phyloP scores from a whole-genome alignment of 768 basidiomycete genomes.

The Boletus tomentosulus region DNA sequence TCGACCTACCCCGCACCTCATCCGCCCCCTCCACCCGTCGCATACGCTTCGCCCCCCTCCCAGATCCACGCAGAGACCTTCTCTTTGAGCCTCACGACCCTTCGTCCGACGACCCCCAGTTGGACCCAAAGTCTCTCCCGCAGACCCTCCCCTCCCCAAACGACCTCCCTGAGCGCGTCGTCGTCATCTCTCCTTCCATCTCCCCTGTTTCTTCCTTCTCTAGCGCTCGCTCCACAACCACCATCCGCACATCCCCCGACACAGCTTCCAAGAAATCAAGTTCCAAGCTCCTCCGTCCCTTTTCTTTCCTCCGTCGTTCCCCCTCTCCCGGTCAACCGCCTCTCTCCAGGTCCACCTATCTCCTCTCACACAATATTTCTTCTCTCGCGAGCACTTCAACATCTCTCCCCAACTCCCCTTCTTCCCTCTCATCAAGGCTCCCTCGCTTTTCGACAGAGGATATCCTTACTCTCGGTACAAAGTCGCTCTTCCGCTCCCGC shows the following conservation, averaged over 20 bases:
- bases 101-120: constrained; percentile 33
- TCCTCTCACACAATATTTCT: constrained; percentile 9
- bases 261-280: constrained; percentile 6
- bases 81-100: background rate
- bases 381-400: constrained; percentile 2
- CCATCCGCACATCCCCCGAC: constrained; percentile 13
- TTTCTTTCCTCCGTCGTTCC: constrained; percentile 18
- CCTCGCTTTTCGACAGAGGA: constrained; percentile 28
- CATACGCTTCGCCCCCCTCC: constrained; percentile 85
- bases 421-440: constrained; percentile 5
- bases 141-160: background rate
- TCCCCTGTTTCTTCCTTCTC: constrained; percentile 21
- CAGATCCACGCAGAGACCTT: constrained; percentile 60
- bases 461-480: constrained; percentile 26
- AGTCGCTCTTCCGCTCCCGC: constrained; percentile 28
- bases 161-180: constrained; percentile 3
- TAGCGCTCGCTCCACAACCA: constrained; percentile 18
- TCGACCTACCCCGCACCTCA: constrained; percentile 11
- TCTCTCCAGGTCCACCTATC: constrained; percentile 9
- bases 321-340: constrained; percentile 9
- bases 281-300: constrained; percentile 19
- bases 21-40: constrained; percentile 18
- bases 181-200: constrained; percentile 16
- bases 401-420: constrained; percentile 16
- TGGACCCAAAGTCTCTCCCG: constrained; percentile 6